A percentile compares a stretch with the other conserved stretches of the same genome.
Conservation (phyloP, 2,329 filamentous ascomycete species). For the Fusarium verticillioides region DNA sequence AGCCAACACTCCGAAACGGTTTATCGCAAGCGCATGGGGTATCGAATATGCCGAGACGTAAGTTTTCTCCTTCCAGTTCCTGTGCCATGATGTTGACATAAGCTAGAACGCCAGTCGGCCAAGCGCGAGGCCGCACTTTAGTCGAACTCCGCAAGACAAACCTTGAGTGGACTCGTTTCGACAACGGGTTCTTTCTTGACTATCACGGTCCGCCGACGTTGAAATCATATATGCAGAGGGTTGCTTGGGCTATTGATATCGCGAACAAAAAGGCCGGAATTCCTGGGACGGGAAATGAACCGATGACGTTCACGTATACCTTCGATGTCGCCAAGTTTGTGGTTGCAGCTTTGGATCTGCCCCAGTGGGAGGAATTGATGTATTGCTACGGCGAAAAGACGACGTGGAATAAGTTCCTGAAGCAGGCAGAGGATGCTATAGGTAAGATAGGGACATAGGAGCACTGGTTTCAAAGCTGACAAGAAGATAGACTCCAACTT, state of each 20-base stretch:
- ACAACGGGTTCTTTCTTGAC: not conserved
- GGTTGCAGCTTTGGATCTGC: not conserved
- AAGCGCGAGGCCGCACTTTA: not conserved
- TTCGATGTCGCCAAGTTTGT: not conserved
- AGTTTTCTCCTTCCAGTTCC: rapidly evolving
- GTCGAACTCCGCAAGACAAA: not conserved
- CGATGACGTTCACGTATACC: not conserved
- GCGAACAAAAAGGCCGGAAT: not conserved
- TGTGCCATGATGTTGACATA: not conserved
- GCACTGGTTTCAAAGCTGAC: not conserved
- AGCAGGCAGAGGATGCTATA: not conserved
- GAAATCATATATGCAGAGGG: not conserved
- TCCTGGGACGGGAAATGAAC: not conserved
- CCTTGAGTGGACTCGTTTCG: not conserved
- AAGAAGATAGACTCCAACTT: not conserved
- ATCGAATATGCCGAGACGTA: not conserved
- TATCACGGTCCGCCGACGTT: not conserved
- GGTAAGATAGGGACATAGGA: not conserved
- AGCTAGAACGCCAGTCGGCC: not conserved
- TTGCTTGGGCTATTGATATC: not conserved
- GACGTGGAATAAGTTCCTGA: not conserved
- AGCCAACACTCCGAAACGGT: not conserved
- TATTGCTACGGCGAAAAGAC: not conserved
- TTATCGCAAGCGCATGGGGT: not conserved
- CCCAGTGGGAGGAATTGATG: not conserved